Percentiles rank a stretch among this genome's conserved stretches.
Conservation (phyloP, 495 filamentous ascomycete species). For the Entonaema liquescens region DNA sequence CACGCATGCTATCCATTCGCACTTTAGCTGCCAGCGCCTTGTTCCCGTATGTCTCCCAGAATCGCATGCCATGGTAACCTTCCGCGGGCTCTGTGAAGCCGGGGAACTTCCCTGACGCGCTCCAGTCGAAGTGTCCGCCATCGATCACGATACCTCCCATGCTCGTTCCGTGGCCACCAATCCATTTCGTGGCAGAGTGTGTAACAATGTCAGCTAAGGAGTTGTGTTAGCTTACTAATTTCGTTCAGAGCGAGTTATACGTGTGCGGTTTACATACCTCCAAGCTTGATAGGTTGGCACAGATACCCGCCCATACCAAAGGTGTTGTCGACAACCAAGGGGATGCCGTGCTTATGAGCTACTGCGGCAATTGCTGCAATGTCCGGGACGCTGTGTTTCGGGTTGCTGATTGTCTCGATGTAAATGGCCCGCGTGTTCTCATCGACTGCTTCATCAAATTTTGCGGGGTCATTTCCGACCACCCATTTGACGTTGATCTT, state of each 20-base stretch:
- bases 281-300: constrained; percentile 49
- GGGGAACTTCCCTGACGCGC: constrained; percentile 51
- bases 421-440: constrained; percentile 54
- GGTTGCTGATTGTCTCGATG: constrained; percentile 55
- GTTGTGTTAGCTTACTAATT: constrained; percentile 35
- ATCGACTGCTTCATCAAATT: constrained; percentile 50
- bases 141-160: constrained; percentile 57
- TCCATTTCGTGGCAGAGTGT: constrained; percentile 55
- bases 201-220: constrained; percentile 53
- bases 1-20: constrained; percentile 55
- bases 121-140: constrained; percentile 55
- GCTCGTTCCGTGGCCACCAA: constrained; percentile 54
- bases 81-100: constrained; percentile 53
- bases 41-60: constrained; percentile 55
- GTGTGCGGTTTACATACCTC: constrained; percentile 35
- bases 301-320: constrained; percentile 57
- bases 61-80: constrained; percentile 54
- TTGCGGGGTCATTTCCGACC: constrained; percentile 48
- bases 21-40: constrained; percentile 52
- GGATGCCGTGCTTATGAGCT: constrained; percentile 52
- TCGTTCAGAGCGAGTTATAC: not conserved
- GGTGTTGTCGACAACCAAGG: constrained; percentile 54
- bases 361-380: constrained; percentile 52
- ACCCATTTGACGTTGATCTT: constrained; percentile 54
- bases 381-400: constrained; percentile 54